A percentile compares a stretch with the other conserved stretches of the same genome.
phyloP scores from a whole-genome alignment of 345 rosid genomes.

The Eucalyptus globulus region DNA sequence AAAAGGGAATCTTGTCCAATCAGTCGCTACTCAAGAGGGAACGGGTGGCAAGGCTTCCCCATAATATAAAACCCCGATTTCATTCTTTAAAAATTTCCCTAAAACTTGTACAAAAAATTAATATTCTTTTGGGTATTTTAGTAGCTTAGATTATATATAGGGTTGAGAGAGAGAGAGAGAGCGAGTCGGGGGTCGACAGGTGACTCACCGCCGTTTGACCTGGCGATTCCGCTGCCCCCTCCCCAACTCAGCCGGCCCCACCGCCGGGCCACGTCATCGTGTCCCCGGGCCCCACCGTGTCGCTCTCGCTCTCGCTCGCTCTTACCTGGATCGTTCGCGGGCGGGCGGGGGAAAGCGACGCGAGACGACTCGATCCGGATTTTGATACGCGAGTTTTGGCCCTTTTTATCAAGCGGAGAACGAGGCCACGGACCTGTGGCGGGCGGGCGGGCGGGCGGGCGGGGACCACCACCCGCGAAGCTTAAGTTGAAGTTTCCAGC shows the following conservation, averaged over 20 bases:
- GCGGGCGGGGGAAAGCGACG: background rate
- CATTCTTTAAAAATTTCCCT: background rate
- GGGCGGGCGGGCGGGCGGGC: too few species aligned
- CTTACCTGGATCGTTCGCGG: background rate
- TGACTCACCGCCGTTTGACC: background rate
- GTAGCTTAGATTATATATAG: background rate
- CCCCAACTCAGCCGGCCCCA: background rate
- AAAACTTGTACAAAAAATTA: background rate
- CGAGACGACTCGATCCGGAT: background rate
- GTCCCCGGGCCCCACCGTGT: background rate
- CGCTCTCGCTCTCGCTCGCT: background rate
- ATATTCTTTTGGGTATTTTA: background rate
- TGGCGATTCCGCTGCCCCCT: background rate
- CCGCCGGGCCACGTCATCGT: slow-evolving; percentile 8
- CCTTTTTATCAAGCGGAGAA: background rate
- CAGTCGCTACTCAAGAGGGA: slow-evolving; percentile 5
- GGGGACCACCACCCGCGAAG: too few species aligned
- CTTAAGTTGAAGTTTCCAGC: background rate
- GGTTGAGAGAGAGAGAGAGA: background rate
- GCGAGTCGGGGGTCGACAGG: background rate
- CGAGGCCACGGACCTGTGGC: background rate
- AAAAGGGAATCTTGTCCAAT: slow-evolving; percentile 5
- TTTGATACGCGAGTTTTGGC: background rate
- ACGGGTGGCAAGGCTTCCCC: background rate
- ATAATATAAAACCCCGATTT: background rate